Evolutionary conservation across 2,329 filamentous ascomycete genomes (phyloP), one percentile per base, ranked within the genome.

Genomic region (Cordyceps farinosa): DNA sequence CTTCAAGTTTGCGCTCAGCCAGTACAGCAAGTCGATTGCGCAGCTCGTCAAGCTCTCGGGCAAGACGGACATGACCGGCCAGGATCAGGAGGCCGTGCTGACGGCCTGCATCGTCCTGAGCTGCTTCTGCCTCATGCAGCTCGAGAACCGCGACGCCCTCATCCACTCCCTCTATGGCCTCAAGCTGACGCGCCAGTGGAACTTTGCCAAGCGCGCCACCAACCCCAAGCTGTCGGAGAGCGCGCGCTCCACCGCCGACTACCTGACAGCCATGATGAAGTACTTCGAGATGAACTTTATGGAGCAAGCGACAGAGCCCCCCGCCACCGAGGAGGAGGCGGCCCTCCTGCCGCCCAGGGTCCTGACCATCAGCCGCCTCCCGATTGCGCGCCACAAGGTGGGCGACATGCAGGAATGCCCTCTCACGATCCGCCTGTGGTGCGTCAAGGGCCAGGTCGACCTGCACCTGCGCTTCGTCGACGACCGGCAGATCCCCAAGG

Each of bases 381-480:
- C 55, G 6, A 50, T 58, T 10, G 17, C 13, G 10, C 30, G 22
- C 32, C 42, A 58, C 29, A 10, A 34, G 36, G 34, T 42, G 36
- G 13, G 17, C n/a, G 42, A 47, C 30, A 17, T 22, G n/a, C 17
- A 10, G 22, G 42, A 58, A n/a, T 58, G 55, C 22, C 55, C 55
- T n/a, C 55, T 58, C 38, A 38, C 34, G 17, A 58, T 58, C 22
- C 55, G 55, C 11, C 55, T 58, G 32, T 58, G 55, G 55, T 58
- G 55, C 55, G 55, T 58, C 55, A 58, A 58, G 55, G 55, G 55
- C 44, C 55, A 58, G 55, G 55, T 58, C 44, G 55, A 58, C 34
- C 22, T 58, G 42, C 55, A 58, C 30, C 55, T 58, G 27, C 17
- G 30, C 55, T 58, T 58, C 29, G 55, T 58, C 5, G n/a, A 50